Conservation (phyloP, 192 early-diverging fungal species). For the Linnemannia elongata region DNA sequence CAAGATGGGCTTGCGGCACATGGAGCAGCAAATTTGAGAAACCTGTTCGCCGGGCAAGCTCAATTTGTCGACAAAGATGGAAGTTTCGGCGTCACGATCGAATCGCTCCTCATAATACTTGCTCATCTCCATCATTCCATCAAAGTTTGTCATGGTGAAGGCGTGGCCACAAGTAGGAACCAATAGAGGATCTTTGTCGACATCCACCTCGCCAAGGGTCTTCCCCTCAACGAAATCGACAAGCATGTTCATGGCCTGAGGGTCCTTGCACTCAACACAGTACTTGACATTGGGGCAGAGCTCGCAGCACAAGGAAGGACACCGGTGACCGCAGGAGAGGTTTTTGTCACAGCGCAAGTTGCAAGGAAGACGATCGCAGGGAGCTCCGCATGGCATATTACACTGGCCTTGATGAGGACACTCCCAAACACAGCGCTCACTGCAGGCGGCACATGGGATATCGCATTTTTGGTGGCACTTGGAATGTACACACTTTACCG, state of each 20-base stretch:
- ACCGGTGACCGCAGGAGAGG: slow-evolving; percentile 65
- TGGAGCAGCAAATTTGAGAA: slow-evolving; percentile 40
- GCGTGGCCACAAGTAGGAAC: slow-evolving; percentile 65
- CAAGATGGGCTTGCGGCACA: slow-evolving; percentile 63
- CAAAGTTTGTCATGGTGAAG: slow-evolving; percentile 65
- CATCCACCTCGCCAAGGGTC: slow-evolving; percentile 56
- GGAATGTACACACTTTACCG: slow-evolving; percentile 56
- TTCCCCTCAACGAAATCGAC: slow-evolving; percentile 53
- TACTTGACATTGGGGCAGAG: slow-evolving; percentile 33
- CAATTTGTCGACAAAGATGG: slow-evolving; percentile 23
- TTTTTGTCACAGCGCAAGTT: slow-evolving; percentile 60
- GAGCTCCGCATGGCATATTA: slow-evolving; percentile 65
- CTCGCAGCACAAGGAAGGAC: slow-evolving; percentile 65
- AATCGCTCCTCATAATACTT: slow-evolving; percentile 47
- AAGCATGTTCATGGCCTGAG: slow-evolving; percentile 19
- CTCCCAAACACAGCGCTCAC: slow-evolving; percentile 62
- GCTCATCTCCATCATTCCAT: slow-evolving; percentile 61
- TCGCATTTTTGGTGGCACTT: slow-evolving; percentile 56
- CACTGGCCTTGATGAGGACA: slow-evolving; percentile 66
- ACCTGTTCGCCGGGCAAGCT: slow-evolving; percentile 24
- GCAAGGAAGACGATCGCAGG: slow-evolving; percentile 72
- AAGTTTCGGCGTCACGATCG: slow-evolving; percentile 5
- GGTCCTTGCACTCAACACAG: slow-evolving; percentile 55
- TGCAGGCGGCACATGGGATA: slow-evolving; percentile 60
- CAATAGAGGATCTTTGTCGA: slow-evolving; percentile 61